These are phyloP conservation scores for Aquilaria yunnanensis DNA, from an alignment of 345 rosid genomes.

Conservation along the genomic window DNA sequence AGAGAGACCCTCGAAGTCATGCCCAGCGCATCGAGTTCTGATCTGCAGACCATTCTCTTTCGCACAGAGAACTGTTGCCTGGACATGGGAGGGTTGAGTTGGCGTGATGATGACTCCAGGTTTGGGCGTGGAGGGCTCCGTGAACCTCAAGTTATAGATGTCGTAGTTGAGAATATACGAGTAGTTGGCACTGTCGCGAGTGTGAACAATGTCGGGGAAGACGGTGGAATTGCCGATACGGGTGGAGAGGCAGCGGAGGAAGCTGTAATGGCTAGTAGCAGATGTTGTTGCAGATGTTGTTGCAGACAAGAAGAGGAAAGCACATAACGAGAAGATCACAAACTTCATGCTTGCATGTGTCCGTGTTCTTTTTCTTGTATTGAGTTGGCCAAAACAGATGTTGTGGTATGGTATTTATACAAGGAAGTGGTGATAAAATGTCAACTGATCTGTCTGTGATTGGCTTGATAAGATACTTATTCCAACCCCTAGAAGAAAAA, in stretches of 20 bases:
- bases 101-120: slow-evolving; percentile 5
- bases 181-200: background rate
- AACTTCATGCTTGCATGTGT: no score
- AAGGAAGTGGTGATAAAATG: no score
- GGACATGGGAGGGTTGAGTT: slow-evolving; percentile 2
- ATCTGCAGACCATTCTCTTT: background rate
- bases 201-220: background rate
- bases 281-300: slow-evolving; percentile 1
- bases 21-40: slow-evolving; percentile 11
- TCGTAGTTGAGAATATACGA: background rate
- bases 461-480: no score
- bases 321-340: background rate
- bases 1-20: slow-evolving; percentile 9
- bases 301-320: background rate
- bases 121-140: background rate
- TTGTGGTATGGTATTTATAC: no score
- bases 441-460: no score
- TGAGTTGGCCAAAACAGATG: no score
- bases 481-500: no score
- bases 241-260: slow-evolving; percentile 6
- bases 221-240: background rate
- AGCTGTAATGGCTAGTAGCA: background rate
- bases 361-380: no score
- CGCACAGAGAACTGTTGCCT: background rate
- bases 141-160: slow-evolving; percentile 1